phyloP scores from a whole-genome alignment of 2,329 filamentous ascomycete genomes.

The Pseudogymnoascus sp. region DNA sequence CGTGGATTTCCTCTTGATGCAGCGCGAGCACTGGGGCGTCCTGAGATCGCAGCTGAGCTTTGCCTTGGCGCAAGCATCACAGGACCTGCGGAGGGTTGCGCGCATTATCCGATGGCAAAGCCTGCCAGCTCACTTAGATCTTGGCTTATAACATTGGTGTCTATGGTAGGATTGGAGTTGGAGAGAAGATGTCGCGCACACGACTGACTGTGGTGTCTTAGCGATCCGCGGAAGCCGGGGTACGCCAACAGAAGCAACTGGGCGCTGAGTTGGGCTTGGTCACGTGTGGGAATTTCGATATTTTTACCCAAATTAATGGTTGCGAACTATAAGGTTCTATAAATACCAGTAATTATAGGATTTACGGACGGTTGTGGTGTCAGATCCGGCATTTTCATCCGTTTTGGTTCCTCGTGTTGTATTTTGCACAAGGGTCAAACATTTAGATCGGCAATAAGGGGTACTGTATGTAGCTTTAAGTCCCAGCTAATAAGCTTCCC shows the following conservation, averaged over 20 bases:
- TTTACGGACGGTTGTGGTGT: not conserved
- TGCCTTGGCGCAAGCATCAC: slow-evolving; percentile 45
- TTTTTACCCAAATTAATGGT: not conserved
- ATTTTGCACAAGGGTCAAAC: not conserved
- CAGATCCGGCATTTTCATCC: not conserved
- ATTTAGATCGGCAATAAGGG: not conserved
- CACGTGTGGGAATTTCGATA: not conserved
- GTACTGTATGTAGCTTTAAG: not conserved
- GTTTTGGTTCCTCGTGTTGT: not conserved
- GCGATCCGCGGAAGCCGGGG: not conserved
- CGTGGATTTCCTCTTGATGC: slow-evolving; percentile 37
- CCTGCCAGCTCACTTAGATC: not conserved
- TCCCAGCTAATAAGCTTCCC: not conserved
- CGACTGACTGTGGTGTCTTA: not conserved
- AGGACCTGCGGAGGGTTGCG: slow-evolving; percentile 48
- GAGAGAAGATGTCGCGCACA: not conserved
- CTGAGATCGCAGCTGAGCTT: slow-evolving; percentile 49
- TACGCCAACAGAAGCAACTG: not conserved
- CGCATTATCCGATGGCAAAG: slow-evolving; percentile 34
- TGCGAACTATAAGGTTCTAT: not conserved
- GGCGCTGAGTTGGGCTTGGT: not conserved
- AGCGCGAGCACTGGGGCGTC: slow-evolving; percentile 47
- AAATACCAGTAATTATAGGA: not conserved
- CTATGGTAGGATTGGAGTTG: not conserved
- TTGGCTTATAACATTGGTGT: not conserved